Percentiles rank a stretch among this genome's conserved stretches.
Conservation (phyloP, 2,329 filamentous ascomycete genomes). For the Calonectria pseudoreteaudii region DNA sequence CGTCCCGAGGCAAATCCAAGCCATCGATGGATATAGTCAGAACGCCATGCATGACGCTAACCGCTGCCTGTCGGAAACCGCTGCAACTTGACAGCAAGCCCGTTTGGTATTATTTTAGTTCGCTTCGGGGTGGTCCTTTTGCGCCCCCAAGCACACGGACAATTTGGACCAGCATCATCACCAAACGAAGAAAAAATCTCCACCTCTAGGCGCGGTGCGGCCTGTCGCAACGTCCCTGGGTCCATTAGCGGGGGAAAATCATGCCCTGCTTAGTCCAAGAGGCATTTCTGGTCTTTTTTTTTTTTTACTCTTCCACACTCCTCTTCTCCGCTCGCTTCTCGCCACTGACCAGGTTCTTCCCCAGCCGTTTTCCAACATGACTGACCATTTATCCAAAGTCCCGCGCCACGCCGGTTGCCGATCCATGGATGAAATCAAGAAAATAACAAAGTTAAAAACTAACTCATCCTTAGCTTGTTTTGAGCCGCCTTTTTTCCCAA, state of each 20-base stretch:
- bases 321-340: background rate
- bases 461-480: background rate
- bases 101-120: background rate
- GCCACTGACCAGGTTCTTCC: constrained; percentile 9
- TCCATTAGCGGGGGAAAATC: background rate
- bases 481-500: background rate
- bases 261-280: background rate
- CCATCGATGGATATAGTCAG: background rate
- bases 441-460: background rate
- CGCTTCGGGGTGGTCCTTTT: background rate
- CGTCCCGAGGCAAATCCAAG: background rate
- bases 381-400: background rate
- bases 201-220: background rate
- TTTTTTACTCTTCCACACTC: background rate
- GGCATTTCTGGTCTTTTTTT: constrained; percentile 1
- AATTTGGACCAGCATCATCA: background rate
- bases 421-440: background rate
- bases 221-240: background rate
- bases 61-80: background rate
- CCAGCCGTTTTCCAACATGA: constrained; percentile 5
- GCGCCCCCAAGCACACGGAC: too few species aligned
- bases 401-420: background rate
- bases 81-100: constrained; percentile 6
- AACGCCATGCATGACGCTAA: background rate
- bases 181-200: background rate